A percentile compares a stretch with the other conserved stretches of the same genome.
Conservation (phyloP, 768 basidiomycete species). For the Suillus bovinus region DNA sequence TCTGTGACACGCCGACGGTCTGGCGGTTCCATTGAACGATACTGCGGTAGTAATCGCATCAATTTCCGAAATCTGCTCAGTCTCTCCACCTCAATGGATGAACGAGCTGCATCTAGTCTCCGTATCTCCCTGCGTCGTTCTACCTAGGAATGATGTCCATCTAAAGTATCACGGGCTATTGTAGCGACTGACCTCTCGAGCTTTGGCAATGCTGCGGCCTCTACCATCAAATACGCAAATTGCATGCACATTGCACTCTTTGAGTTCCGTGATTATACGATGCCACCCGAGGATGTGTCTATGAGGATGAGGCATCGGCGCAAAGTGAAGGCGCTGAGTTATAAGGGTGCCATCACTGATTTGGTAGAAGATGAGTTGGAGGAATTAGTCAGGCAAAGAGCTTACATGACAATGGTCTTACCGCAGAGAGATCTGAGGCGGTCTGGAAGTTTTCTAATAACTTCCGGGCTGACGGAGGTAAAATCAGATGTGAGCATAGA, state of each 20-base stretch:
- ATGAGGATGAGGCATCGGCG: constrained; percentile 58
- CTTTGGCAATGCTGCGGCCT: constrained; percentile 65
- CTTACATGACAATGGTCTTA: constrained; percentile 76
- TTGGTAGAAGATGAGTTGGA: constrained; percentile 12
- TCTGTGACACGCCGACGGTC: constrained; percentile 32
- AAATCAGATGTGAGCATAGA: neutral
- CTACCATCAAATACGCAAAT: constrained; percentile 84
- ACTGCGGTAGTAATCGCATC: constrained; percentile 38
- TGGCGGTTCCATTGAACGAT: constrained; percentile 34
- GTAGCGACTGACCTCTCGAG: constrained; percentile 55
- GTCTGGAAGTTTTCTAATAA: constrained; percentile 61
- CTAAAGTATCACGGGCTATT: neutral
- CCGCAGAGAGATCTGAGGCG: constrained; percentile 62
- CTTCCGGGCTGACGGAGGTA: constrained; percentile 51
- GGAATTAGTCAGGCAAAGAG: neutral
- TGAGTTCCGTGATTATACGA: constrained; percentile 61
- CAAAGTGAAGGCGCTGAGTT: constrained; percentile 80
- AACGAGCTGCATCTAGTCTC: constrained; percentile 49
- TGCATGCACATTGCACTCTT: constrained; percentile 52
- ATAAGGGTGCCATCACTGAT: constrained; percentile 82
- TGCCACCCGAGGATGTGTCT: constrained; percentile 84
- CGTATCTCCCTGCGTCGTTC: constrained; percentile 56
- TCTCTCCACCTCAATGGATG: constrained; percentile 58
- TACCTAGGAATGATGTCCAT: constrained; percentile 38
- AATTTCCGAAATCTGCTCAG: constrained; percentile 51